These are phyloP conservation scores for Lecanosticta acicola DNA, from an alignment of 2,329 filamentous ascomycete species.

Conservation along the genomic window DNA sequence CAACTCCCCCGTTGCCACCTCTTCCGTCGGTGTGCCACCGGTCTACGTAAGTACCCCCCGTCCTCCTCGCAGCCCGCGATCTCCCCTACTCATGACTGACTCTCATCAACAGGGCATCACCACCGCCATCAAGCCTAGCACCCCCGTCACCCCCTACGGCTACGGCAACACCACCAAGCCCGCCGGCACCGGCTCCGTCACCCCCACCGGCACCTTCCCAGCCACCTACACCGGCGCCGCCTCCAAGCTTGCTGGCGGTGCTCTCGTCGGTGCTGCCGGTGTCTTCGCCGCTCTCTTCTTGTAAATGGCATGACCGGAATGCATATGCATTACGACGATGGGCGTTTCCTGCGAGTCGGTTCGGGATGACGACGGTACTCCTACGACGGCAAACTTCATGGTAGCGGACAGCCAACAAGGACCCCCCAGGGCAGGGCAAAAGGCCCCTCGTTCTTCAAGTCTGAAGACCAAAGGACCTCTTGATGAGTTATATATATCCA, in stretches of 20 bases:
- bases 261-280: constrained; percentile 14
- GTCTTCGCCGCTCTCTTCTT: constrained; percentile 21
- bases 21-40: not conserved
- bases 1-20: constrained; percentile 2
- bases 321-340: not conserved
- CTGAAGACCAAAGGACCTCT: too few relatives aligned
- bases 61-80: not conserved
- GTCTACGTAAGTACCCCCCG: not conserved
- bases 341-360: not conserved
- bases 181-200: constrained; percentile 8
- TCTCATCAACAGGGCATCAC: not conserved
- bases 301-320: constrained; percentile 5
- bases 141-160: constrained; percentile 10
- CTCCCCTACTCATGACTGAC: not conserved
- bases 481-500: too few relatives aligned
- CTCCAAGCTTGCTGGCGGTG: constrained; percentile 14
- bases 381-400: too few relatives aligned
- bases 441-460: too few relatives aligned
- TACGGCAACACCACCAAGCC: constrained; percentile 14
- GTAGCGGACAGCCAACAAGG: too few relatives aligned
- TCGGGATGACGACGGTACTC: not conserved
- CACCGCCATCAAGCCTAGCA: constrained; percentile 1
- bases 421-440: too few relatives aligned
- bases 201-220: constrained; percentile 11
- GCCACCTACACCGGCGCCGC: constrained; percentile 19